Base-by-base conservation (phyloP, 2,329 filamentous ascomycete genomes). In the Coccinonectria pachysandricola region DNA sequence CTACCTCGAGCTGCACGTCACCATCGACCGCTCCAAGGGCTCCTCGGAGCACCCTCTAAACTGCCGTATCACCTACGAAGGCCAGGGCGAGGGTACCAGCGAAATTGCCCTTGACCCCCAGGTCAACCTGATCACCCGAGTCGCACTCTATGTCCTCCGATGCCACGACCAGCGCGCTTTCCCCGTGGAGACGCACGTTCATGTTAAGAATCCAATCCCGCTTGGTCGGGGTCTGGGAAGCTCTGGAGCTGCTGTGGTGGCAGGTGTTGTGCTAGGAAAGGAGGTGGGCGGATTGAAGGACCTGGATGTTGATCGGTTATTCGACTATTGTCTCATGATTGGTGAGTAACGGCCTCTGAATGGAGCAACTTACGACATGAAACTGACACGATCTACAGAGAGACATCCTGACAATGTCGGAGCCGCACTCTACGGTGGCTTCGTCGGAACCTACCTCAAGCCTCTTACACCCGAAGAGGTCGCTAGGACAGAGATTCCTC, bases 321-420 rank as follows among this genome's bases (percentile, higher is more conserved):
- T 98, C 45, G 91, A 98, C 59, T 98, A 86, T 55, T 94, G 85
- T 51, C 65, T 98, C 41, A 98, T 98, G 91, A 93, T 95, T 56
- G 83, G 78, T 80, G 55, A 40, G 62, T 52, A 12, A 7, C n/a
- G n/a, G n/a, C n/a, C n/a, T n/a, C n/a, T n/a, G n/a, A n/a, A n/a
- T n/a, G n/a, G n/a, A n/a, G n/a, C n/a, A n/a, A n/a, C n/a, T n/a
- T n/a, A n/a, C n/a, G n/a, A n/a, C n/a, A n/a, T n/a, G n/a, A n/a
- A 16, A 15, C 35, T 47, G 29, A 45, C 34, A 14, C 15, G 7
- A 13, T 14, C 9, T 28, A 53, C 35, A 76, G 74, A 94, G 58
- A 75, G 85, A 39, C 86, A 94, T 55, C 86, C 86, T 8, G 86
- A 94, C 59, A 94, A 94, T 50, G 85, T 98, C 26, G 91, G 87